These are phyloP conservation scores for Apiospora rasikravindrae DNA, from an alignment of 2,329 filamentous ascomycete species.

Conservation along the genomic window DNA sequence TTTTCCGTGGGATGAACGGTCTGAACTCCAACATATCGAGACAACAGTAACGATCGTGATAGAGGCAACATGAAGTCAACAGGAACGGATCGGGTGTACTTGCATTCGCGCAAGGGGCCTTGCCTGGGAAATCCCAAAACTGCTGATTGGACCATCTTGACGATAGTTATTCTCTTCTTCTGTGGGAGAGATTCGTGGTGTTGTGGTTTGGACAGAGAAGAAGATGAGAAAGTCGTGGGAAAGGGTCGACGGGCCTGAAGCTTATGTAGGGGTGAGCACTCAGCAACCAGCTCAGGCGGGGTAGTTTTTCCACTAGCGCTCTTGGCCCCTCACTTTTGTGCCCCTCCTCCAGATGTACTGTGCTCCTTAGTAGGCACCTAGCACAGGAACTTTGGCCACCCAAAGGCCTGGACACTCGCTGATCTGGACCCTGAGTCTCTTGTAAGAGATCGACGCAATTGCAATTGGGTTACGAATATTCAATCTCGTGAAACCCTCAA, in stretches of 20 bases:
- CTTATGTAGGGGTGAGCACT: neutral
- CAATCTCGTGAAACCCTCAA: neutral
- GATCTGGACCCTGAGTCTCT: neutral
- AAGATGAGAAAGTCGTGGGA: neutral
- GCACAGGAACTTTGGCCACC: neutral
- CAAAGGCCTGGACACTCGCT: neutral
- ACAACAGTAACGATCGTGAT: neutral
- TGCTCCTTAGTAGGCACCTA: neutral
- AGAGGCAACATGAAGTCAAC: neutral
- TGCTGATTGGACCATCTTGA: slow-evolving; percentile 69
- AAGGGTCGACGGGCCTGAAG: neutral
- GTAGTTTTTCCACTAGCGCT: neutral
- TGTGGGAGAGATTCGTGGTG: neutral
- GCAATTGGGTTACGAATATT: neutral
- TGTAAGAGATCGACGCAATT: neutral
- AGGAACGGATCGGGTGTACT: slow-evolving; percentile 46
- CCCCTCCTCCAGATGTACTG: neutral
- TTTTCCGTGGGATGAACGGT: neutral
- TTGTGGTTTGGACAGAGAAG: neutral
- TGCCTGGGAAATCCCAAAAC: slow-evolving; percentile 99
- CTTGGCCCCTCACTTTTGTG: neutral
- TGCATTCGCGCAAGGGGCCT: slow-evolving; percentile 81
- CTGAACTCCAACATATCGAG: neutral
- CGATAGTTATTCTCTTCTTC: slow-evolving; percentile 31
- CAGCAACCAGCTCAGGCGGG: neutral